These are phyloP conservation scores for Sedum album DNA, from an alignment of 164 flowering plant genomes.

Conservation along the genomic window DNA sequence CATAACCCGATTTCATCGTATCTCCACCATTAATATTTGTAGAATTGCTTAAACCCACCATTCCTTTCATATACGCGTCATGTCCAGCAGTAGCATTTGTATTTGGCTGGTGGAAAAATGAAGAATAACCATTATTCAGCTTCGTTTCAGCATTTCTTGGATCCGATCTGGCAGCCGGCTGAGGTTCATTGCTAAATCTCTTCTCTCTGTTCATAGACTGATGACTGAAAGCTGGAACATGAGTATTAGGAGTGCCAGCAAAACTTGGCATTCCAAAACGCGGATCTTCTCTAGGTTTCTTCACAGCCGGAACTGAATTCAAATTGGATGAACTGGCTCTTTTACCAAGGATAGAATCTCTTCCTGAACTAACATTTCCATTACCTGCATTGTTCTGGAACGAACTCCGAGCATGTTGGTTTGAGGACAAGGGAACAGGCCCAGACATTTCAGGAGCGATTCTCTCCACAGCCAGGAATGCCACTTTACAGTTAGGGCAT, in stretches of 20 bases:
- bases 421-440: constrained; percentile 17
- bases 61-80: not conserved
- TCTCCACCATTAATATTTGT: not conserved
- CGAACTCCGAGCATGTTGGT: constrained; percentile 21
- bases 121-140: not conserved
- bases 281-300: not conserved
- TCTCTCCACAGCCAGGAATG: too few species aligned
- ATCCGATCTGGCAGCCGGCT: not conserved
- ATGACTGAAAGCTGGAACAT: not conserved
- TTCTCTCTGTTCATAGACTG: not conserved
- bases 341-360: too few species aligned
- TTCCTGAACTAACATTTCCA: not conserved
- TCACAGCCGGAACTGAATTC: not conserved
- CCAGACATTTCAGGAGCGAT: too few species aligned
- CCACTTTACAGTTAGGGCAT: too few species aligned
- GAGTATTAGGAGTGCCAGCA: not conserved
- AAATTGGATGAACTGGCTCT: not conserved
- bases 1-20: not conserved
- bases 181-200: not conserved
- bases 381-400: constrained; percentile 17
- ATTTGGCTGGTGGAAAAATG: not conserved
- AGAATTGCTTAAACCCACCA: not conserved
- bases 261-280: not conserved
- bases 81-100: not conserved
- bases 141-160: not conserved